Evolutionary conservation across 208 protist species (phyloP).

Genomic region (Acanthamoeba royreba): DNA sequence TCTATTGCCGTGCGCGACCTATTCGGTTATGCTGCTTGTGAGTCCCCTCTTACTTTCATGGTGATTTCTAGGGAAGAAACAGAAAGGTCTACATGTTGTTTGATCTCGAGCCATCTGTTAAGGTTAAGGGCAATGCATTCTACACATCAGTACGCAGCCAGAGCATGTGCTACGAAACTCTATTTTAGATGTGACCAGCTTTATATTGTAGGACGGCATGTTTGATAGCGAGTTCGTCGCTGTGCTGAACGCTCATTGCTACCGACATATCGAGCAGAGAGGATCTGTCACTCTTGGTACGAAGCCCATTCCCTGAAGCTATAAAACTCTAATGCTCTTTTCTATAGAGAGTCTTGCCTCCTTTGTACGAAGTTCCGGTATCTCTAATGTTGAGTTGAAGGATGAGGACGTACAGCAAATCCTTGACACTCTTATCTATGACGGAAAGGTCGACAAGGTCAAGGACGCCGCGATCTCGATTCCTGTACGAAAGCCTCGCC

Average conservation of each 20-base stretch:
- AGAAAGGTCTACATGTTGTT: conserved; percentile 80
- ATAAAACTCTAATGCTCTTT: not conserved
- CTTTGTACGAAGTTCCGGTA: conserved; percentile 40
- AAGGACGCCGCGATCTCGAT: conserved; percentile 45
- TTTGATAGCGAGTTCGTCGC: conserved; percentile 68
- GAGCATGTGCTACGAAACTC: no score
- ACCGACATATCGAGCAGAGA: not conserved
- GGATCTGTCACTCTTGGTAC: not conserved
- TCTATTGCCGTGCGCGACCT: conserved; percentile 49
- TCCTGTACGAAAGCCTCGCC: not conserved
- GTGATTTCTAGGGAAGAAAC: conserved; percentile 1
- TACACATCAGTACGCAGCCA: conserved; percentile 56
- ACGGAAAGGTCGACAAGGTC: conserved; percentile 70
- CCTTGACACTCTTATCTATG: conserved; percentile 74
- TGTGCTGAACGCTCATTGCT: not conserved
- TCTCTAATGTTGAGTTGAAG: conserved; percentile 56
- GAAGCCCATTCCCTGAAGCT: not conserved
- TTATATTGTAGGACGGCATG: conserved; percentile 56
- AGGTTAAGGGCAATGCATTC: conserved; percentile 75
- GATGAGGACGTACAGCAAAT: conserved; percentile 64
- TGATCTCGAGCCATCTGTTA: conserved; percentile 71
- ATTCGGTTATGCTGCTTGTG: not conserved
- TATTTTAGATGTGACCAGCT: no score
- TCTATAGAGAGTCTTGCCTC: conserved; percentile 20
- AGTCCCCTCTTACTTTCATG: not conserved